phyloP scores from a whole-genome alignment of 805 yeast species.

The Wickerhamiella slavikovae region DNA sequence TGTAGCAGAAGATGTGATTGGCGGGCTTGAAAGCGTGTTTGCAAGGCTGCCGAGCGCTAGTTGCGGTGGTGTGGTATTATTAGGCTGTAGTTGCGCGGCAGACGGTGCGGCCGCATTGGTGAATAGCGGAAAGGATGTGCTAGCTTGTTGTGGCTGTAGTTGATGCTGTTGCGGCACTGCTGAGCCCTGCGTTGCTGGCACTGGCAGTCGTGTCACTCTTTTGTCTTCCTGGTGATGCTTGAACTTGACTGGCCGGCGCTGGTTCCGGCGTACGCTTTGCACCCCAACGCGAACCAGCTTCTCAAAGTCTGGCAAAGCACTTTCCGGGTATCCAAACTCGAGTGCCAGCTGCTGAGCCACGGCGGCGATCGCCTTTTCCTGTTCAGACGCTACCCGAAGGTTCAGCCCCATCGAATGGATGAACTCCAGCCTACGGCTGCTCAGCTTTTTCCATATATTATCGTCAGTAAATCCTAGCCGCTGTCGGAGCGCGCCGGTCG shows the following conservation, averaged over 20 bases:
- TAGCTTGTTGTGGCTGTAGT: no score
- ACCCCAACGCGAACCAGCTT: slow-evolving; percentile 82
- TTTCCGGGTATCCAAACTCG: slow-evolving; percentile 54
- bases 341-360: slow-evolving; percentile 60
- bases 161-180: no score
- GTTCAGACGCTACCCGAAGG: slow-evolving; percentile 73
- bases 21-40: no score
- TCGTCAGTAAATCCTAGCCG: slow-evolving; percentile 64
- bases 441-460: slow-evolving; percentile 68
- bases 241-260: slow-evolving; percentile 16
- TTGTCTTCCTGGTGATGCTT: not conserved
- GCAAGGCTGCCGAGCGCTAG: no score
- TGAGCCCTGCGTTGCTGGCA: no score
- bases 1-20: no score
- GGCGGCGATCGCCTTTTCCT: slow-evolving; percentile 56
- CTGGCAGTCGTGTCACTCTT: not conserved
- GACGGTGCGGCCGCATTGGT: no score
- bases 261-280: slow-evolving; percentile 77
- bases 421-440: slow-evolving; percentile 74
- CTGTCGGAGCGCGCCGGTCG: slow-evolving; percentile 34
- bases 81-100: no score
- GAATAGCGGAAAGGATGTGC: no score
- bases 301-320: slow-evolving; percentile 54
- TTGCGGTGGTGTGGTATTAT: no score
- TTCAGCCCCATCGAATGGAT: slow-evolving; percentile 53